These are phyloP conservation scores for Leptodontidium sp. DNA, from an alignment of 2,329 filamentous ascomycete genomes.

Conservation along the genomic window DNA sequence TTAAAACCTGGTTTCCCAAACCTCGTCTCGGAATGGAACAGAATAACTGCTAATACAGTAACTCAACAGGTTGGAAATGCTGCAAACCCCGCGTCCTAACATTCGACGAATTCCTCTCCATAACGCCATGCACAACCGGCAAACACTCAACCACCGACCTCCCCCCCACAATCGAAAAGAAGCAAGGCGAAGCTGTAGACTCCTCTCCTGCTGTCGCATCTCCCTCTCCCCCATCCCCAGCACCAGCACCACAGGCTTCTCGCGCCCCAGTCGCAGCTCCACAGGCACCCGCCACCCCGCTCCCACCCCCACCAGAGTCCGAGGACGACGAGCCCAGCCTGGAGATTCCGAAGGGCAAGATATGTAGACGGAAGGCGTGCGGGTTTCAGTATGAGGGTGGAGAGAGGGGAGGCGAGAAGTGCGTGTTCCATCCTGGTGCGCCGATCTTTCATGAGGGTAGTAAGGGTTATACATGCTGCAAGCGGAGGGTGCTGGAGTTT, in stretches of 20 bases:
- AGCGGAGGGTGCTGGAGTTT: slow-evolving; percentile 93
- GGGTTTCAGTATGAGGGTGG: slow-evolving; percentile 68
- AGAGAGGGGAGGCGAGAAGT: slow-evolving; percentile 75
- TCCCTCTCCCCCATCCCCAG: slow-evolving; percentile 2
- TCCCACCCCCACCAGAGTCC: slow-evolving; percentile 75
- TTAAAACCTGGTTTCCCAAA: neutral
- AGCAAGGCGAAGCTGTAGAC: slow-evolving; percentile 51
- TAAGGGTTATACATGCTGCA: slow-evolving; percentile 98
- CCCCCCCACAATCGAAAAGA: slow-evolving; percentile 69
- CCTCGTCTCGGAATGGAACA: neutral
- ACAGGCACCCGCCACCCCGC: slow-evolving; percentile 52
- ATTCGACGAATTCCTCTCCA: slow-evolving; percentile 96
- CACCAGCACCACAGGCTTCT: slow-evolving; percentile 55
- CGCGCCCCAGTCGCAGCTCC: slow-evolving; percentile 55
- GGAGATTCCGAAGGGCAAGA: slow-evolving; percentile 75
- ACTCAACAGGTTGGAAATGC: slow-evolving; percentile 87
- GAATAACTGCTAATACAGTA: slow-evolving; percentile 8
- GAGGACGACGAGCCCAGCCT: slow-evolving; percentile 85
- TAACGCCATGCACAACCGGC: slow-evolving; percentile 90
- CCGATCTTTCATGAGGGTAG: slow-evolving; percentile 98
- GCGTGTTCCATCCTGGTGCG: slow-evolving; percentile 86
- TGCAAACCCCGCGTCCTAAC: slow-evolving; percentile 97
- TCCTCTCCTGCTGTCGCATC: neutral
- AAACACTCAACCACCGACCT: slow-evolving; percentile 89
- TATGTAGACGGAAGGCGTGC: slow-evolving; percentile 82